These are phyloP conservation scores for Penicillium goetzii DNA, from an alignment of 495 filamentous ascomycete species.

Conservation along the genomic window DNA sequence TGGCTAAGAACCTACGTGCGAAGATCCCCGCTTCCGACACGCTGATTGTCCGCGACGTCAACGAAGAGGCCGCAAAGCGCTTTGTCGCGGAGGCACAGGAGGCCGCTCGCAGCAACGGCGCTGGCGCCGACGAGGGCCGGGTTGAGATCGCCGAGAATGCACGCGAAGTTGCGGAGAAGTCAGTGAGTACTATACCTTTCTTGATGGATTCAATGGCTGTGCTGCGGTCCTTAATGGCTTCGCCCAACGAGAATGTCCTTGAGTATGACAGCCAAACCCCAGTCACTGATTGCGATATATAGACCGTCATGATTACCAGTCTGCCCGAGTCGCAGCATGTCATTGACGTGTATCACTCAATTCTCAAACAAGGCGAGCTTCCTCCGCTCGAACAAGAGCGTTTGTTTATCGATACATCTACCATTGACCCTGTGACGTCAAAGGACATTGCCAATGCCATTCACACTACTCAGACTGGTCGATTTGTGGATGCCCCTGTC, in stretches of 20 bases:
- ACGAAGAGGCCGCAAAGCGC: conserved; percentile 58
- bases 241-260: neutral
- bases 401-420: conserved; percentile 81
- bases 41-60: conserved; percentile 75
- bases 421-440: conserved; percentile 81
- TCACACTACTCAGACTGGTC: conserved; percentile 54
- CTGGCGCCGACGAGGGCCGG: conserved; percentile 42
- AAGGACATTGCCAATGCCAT: conserved; percentile 66
- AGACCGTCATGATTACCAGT: conserved; percentile 80
- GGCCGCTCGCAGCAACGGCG: conserved; percentile 32
- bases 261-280: conserved; percentile 8
- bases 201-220: neutral
- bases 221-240: no score
- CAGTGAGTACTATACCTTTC: conserved; percentile 60
- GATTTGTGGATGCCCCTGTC: conserved; percentile 81
- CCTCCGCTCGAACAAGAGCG: conserved; percentile 51
- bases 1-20: conserved; percentile 83
- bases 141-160: conserved; percentile 62
- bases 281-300: conserved; percentile 16
- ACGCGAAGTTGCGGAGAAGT: conserved; percentile 67
- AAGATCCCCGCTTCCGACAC: conserved; percentile 73
- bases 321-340: conserved; percentile 82
- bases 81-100: conserved; percentile 64
- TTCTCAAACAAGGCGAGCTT: conserved; percentile 56
- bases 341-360: conserved; percentile 67